A percentile compares a stretch with the other conserved stretches of the same genome.
phyloP scores from a whole-genome alignment of 2,329 filamentous ascomycete species.

The Aspergillus puulaauensis region DNA sequence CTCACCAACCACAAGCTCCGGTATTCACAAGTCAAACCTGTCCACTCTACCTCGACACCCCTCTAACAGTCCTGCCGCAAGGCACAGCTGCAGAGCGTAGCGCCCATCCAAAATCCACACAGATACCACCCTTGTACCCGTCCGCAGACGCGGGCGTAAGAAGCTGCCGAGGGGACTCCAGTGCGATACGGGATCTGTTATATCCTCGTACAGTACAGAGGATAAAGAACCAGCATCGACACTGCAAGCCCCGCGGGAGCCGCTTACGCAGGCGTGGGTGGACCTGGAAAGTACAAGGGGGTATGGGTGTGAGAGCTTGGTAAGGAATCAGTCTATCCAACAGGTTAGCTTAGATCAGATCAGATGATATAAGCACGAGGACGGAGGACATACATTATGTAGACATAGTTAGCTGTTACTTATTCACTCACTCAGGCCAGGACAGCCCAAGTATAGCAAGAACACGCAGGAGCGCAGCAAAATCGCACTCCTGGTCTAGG shows the following conservation, averaged over 20 bases:
- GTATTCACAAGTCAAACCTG: too few relatives aligned
- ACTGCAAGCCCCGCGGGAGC: neutral
- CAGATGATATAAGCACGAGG: neutral
- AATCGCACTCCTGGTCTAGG: conserved; percentile 24
- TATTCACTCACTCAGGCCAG: conserved; percentile 4
- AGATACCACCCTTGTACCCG: neutral
- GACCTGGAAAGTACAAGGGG: neutral
- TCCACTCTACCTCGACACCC: too few relatives aligned
- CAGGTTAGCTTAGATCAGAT: neutral
- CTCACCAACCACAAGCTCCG: too few relatives aligned
- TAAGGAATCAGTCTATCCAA: neutral
- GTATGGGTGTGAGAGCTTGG: neutral
- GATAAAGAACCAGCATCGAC: neutral
- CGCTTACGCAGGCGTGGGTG: neutral
- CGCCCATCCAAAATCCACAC: neutral
- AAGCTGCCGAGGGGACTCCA: neutral
- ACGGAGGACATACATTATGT: neutral
- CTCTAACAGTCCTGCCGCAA: neutral
- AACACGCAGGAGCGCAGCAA: conserved; percentile 7
- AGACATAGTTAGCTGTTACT: neutral
- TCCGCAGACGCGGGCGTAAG: neutral
- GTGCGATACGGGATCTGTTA: neutral
- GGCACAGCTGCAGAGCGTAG: neutral
- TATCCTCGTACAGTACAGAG: neutral
- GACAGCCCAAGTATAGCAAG: conserved; percentile 11